Conservation (phyloP, 192 early-diverging fungal genomes). For the Rhizophagus clarus region DNA sequence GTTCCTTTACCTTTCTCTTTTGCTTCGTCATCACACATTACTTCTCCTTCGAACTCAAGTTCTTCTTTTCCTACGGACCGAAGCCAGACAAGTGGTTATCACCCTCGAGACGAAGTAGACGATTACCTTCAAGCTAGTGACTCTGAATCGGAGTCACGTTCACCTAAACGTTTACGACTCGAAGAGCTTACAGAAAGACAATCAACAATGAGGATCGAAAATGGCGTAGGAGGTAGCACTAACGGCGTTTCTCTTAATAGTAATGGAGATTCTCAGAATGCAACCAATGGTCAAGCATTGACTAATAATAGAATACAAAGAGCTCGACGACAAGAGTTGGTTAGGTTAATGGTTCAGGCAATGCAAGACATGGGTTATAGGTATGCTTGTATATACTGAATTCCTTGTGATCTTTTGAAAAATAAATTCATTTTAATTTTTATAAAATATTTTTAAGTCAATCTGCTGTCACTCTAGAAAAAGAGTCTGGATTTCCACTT, state of each 20-base stretch:
- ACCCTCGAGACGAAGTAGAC: constrained; percentile 27
- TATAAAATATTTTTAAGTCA: constrained; percentile 45
- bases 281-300: constrained; percentile 20
- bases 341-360: constrained; percentile 88
- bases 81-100: constrained; percentile 21
- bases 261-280: constrained; percentile 21
- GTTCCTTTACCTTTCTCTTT: constrained; percentile 13
- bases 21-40: constrained; percentile 7
- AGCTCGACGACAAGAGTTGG: constrained; percentile 60
- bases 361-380: constrained; percentile 78
- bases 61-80: constrained; percentile 25
- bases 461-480: constrained; percentile 68
- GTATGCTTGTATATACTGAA: constrained; percentile 48
- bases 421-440: background rate
- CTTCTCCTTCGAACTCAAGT: constrained; percentile 29
- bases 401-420: background rate
- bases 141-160: constrained; percentile 27
- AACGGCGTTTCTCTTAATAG: constrained; percentile 25
- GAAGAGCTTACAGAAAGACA: constrained; percentile 7
- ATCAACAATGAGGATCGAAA: constrained; percentile 30
- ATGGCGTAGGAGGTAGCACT: constrained; percentile 28
- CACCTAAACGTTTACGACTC: constrained; percentile 32
- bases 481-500: constrained; percentile 77
- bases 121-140: constrained; percentile 25
- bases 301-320: background rate